A percentile compares a stretch with the other conserved stretches of the same genome.
Evolutionary conservation across 1,284 basidiomycete species (phyloP).

Genomic region (Ustilago hordei): DNA sequence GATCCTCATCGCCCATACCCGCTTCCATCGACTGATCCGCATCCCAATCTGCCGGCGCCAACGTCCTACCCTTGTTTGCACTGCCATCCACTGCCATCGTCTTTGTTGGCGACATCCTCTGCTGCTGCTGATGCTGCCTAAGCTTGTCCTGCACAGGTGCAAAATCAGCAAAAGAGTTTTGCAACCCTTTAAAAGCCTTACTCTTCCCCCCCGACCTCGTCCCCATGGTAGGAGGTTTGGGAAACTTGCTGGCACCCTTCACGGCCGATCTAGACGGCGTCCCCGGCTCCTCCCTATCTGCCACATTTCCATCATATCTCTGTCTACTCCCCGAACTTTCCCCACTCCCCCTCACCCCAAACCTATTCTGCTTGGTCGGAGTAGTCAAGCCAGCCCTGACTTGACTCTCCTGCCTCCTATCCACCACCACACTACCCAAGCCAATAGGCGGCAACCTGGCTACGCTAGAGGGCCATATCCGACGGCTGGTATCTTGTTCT

Average conservation of each 20-base stretch:
- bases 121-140: conserved; percentile 17
- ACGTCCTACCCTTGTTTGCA: not conserved
- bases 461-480: conserved; percentile 57
- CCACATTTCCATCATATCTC: conserved; percentile 14
- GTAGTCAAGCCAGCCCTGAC: conserved; percentile 47
- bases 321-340: conserved; percentile 37
- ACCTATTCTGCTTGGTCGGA: conserved; percentile 36
- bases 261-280: conserved; percentile 38
- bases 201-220: conserved; percentile 27
- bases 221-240: conserved; percentile 16
- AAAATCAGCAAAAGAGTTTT: conserved; percentile 51
- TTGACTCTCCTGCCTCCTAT: conserved; percentile 41
- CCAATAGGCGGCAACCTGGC: conserved; percentile 42
- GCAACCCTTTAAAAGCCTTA: conserved; percentile 39
- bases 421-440: conserved; percentile 15
- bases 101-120: conserved; percentile 28
- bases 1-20: conserved; percentile 1
- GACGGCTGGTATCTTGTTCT: conserved; percentile 59
- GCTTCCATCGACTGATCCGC: conserved; percentile 14
- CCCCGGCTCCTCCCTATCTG: conserved; percentile 28
- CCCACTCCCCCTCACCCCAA: conserved; percentile 23
- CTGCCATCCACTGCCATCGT: not conserved
- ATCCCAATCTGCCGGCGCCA: conserved; percentile 38
- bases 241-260: conserved; percentile 22
- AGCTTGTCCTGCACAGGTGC: conserved; percentile 42